Evolutionary conservation across 352 stramenopile species (phyloP), one percentile per base, ranked within the genome.

Genomic region (Aphanomyces astaci): DNA sequence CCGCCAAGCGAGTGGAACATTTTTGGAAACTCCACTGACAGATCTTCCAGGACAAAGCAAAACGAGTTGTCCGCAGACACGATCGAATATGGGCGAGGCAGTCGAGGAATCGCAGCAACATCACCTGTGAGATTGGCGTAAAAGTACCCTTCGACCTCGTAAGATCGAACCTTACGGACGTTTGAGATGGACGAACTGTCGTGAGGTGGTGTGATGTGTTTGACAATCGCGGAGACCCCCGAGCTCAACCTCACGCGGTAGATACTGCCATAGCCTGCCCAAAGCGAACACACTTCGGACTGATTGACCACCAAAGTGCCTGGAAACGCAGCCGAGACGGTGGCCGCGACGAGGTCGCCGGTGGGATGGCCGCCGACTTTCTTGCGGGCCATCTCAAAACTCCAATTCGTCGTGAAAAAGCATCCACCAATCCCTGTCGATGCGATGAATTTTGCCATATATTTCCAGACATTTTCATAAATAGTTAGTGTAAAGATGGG

Each of bases 81-180:
- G 31, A 68, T 59, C 43, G 62, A 15, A 32, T 60, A 27, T 0
- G 55, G 27, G 0, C 4, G 13, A 22, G 62, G 62, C 15, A 68
- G 17, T 11, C 62, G 62, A 5, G 62, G 39, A 68, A n/a, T 11
- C 62, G 62, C 19, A 45, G 39, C 17, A 52, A 28, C 51, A 19
- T 39, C 7, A 1, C 43, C 5, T 2, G 62, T 11, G 22, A 68
- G 51, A 36, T 68, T 40, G 28, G 17, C 28, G 33, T 68, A 68
- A 59, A 68, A 68, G 48, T 68, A 68, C n/a, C 62, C 62, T 45
- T 68, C 62, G 30, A 68, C 62, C 24, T 59, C 28, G 32, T 68
- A 68, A 11, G 62, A 68, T 15, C 43, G 40, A n/a, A 68, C 19
- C 51, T 68, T 68, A 22, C 62, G 62, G 0, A 15, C 15, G 33